A percentile compares a stretch with the other conserved stretches of the same genome.
Conservation (phyloP, 164 flowering plant species). For the Vitis riparia region DNA sequence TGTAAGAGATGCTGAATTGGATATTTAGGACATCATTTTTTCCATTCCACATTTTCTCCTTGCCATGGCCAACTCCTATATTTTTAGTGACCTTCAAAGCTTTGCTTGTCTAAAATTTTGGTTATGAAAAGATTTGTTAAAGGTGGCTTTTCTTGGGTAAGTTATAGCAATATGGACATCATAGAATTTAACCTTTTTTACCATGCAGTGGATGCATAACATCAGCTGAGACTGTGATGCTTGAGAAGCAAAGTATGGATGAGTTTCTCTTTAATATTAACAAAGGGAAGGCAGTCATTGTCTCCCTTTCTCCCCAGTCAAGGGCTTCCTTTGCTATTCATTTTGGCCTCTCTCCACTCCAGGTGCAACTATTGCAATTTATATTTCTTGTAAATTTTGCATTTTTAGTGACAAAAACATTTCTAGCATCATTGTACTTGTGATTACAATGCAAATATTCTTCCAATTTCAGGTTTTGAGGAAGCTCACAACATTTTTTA, state of each 20-base stretch:
- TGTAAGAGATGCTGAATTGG: too few species aligned
- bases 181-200: constrained; percentile 3
- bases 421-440: too few species aligned
- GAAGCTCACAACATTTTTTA: constrained; percentile 82
- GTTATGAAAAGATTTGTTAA: too few species aligned
- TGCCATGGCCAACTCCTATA: too few species aligned
- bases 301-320: constrained; percentile 91
- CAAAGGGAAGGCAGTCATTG: constrained; percentile 66
- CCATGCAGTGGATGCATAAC: constrained; percentile 90
- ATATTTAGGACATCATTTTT: too few species aligned
- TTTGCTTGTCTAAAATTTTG: too few species aligned
- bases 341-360: constrained; percentile 74
- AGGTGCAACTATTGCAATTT: constrained; percentile 39
- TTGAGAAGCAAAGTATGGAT: constrained; percentile 92
- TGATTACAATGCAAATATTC: background rate
- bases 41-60: too few species aligned
- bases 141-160: too few species aligned
- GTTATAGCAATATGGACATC: too few species aligned
- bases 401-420: too few species aligned
- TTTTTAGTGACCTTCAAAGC: too few species aligned
- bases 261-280: constrained; percentile 79
- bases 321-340: constrained; percentile 90
- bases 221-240: constrained; percentile 95
- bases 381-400: background rate
- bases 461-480: constrained; percentile 55